phyloP scores from a whole-genome alignment of 2,329 filamentous ascomycete species.

The Cladophialophora carrionii region DNA sequence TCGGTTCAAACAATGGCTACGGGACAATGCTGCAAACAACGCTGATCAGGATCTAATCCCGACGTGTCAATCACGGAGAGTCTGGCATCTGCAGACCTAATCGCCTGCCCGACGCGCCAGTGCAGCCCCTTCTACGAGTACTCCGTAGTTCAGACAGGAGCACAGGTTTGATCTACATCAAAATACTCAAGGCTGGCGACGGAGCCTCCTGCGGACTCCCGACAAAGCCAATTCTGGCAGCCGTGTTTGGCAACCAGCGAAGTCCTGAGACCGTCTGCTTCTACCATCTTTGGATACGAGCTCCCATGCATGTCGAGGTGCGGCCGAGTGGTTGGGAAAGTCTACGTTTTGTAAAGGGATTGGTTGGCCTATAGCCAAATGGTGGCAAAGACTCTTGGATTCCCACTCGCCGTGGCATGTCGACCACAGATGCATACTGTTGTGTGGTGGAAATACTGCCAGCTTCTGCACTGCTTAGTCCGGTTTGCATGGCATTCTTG shows the following conservation, averaged over 20 bases:
- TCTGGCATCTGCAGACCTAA: background rate
- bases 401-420: background rate
- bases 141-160: background rate
- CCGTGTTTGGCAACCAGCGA: constrained; percentile 10
- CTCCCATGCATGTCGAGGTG: background rate
- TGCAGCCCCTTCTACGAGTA: background rate
- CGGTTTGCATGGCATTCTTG: constrained; percentile 15
- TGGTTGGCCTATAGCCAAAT: background rate
- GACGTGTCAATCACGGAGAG: background rate
- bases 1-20: background rate
- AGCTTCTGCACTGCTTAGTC: background rate
- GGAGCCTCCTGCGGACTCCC: background rate
- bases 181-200: background rate
- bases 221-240: background rate
- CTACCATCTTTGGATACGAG: background rate
- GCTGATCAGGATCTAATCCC: background rate
- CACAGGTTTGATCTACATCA: background rate
- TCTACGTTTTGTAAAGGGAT: background rate
- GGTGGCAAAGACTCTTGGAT: background rate
- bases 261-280: constrained; percentile 17
- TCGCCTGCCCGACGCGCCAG: background rate
- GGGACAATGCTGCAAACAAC: too few relatives aligned
- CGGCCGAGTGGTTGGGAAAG: constrained; percentile 2
- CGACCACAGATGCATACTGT: background rate
- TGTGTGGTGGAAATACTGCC: background rate